These are phyloP conservation scores for Neurospora discreta DNA, from an alignment of 495 filamentous ascomycete species.

Conservation along the genomic window DNA sequence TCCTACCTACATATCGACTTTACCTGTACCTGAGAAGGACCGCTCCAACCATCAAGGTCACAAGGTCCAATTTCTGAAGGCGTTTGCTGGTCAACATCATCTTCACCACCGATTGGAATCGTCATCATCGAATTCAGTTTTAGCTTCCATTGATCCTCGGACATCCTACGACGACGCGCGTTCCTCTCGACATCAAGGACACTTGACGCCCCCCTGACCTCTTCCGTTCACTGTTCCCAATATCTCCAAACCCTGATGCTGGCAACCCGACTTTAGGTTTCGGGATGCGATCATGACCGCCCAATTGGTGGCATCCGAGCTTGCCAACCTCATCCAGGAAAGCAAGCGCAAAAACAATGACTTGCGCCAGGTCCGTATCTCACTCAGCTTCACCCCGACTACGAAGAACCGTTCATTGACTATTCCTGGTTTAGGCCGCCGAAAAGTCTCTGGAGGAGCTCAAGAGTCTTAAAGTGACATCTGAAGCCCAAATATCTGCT, in stretches of 20 bases:
- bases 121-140: background rate
- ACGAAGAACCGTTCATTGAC: conserved; percentile 12
- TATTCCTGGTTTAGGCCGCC: conserved; percentile 52
- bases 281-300: conserved; percentile 66
- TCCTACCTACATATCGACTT: background rate
- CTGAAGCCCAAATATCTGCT: conserved; percentile 72
- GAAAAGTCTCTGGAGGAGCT: conserved; percentile 90
- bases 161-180: background rate
- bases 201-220: background rate
- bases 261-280: background rate
- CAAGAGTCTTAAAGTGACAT: conserved; percentile 63
- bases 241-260: background rate
- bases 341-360: conserved; percentile 89
- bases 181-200: background rate
- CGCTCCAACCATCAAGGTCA: background rate
- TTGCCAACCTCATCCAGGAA: conserved; percentile 87
- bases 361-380: conserved; percentile 58
- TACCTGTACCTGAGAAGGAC: background rate
- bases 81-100: background rate
- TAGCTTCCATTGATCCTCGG: background rate
- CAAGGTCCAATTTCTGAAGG: background rate
- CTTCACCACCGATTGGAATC: background rate
- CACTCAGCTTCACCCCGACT: background rate
- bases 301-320: conserved; percentile 79
- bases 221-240: background rate